Conservation (phyloP, 2,329 filamentous ascomycete genomes). For the Hypoxylon sp. region DNA sequence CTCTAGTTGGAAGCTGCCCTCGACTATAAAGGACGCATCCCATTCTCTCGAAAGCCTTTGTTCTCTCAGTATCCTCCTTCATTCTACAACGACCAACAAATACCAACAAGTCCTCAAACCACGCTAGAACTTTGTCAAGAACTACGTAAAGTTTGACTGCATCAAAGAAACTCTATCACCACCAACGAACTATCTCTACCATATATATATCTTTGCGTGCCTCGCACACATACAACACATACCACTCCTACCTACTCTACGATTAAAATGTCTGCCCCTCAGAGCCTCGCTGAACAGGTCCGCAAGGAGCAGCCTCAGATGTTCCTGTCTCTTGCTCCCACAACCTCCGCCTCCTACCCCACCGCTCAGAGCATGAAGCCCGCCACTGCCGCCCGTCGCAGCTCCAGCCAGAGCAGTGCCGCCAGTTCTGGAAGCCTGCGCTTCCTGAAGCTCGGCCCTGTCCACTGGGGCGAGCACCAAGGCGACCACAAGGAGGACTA, state of each 20-base stretch:
- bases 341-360: conserved; percentile 69
- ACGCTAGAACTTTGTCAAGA: conserved; percentile 23
- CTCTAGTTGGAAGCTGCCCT: conserved; percentile 16
- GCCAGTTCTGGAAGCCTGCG: conserved; percentile 61
- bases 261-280: conserved; percentile 49
- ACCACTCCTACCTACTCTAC: conserved; percentile 27
- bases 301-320: conserved; percentile 52
- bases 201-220: background rate
- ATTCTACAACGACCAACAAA: conserved; percentile 28
- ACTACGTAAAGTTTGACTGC: conserved; percentile 20
- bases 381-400: conserved; percentile 59
- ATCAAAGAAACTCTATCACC: conserved; percentile 25
- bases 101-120: no score
- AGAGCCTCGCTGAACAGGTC: conserved; percentile 44
- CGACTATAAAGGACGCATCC: conserved; percentile 39
- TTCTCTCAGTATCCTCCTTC: conserved; percentile 19
- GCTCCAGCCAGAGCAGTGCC: conserved; percentile 66
- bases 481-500: conserved; percentile 70
- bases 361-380: conserved; percentile 54
- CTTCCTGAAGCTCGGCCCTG: conserved; percentile 74
- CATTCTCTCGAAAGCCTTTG: conserved; percentile 20
- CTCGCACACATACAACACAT: conserved; percentile 22
- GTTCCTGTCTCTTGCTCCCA: conserved; percentile 72
- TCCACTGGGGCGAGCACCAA: conserved; percentile 72
- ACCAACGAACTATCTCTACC: conserved; percentile 7